phyloP scores from a whole-genome alignment of 192 early-diverging fungal species.

The Backusella psychrophila region DNA sequence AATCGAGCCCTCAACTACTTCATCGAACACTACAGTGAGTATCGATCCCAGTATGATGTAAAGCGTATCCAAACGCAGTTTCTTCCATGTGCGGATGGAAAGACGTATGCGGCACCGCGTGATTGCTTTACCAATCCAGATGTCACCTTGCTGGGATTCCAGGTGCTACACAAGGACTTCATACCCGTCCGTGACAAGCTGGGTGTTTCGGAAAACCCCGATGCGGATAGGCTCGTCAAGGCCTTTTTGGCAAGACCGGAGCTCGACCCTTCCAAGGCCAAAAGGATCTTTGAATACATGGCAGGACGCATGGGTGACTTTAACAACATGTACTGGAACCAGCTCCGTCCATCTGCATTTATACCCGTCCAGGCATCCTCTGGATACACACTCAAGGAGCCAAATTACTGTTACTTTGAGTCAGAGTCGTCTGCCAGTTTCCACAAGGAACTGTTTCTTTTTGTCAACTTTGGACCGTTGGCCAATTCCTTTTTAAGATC shows the following conservation, averaged over 20 bases:
- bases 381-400: constrained; percentile 42
- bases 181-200: constrained; percentile 54
- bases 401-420: constrained; percentile 54
- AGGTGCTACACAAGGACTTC: constrained; percentile 57
- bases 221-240: constrained; percentile 33
- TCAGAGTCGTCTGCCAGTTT: constrained; percentile 39
- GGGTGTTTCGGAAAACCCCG: constrained; percentile 63
- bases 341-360: constrained; percentile 51
- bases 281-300: constrained; percentile 65
- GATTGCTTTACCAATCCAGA: constrained; percentile 65
- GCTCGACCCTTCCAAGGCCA: constrained; percentile 23
- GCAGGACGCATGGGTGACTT: constrained; percentile 62
- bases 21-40: constrained; percentile 62
- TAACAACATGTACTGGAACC: constrained; percentile 48
- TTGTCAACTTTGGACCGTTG: constrained; percentile 66
- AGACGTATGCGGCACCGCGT: constrained; percentile 48
- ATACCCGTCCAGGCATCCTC: constrained; percentile 56
- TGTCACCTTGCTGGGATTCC: constrained; percentile 63
- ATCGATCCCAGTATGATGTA: constrained; percentile 51
- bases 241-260: constrained; percentile 36
- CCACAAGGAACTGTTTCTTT: constrained; percentile 52
- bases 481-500: constrained; percentile 78
- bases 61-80: constrained; percentile 49
- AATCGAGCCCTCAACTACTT: constrained; percentile 65
- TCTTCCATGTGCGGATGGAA: constrained; percentile 50